Evolutionary conservation across 2,329 filamentous ascomycete genomes (phyloP), one percentile per base, ranked within the genome.

Genomic region (Neurospora sp.): DNA sequence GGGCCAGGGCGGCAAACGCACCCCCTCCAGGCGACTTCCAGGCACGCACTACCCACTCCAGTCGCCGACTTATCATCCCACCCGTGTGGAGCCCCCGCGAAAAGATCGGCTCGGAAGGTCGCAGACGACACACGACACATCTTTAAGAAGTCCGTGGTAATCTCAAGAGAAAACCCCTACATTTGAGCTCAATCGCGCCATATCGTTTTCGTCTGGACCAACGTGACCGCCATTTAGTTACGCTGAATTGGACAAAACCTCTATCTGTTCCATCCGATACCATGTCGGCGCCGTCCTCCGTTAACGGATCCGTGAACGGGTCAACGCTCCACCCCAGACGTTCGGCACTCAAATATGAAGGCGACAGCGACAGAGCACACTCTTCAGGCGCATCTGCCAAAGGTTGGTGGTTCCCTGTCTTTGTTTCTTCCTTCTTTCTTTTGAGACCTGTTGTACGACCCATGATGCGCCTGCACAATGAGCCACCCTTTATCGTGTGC

Each of bases 321-420:
- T 72, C 74, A 17, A 52, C 58, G n/a, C 58, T 43, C 38, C 74
- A 73, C 69, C 76, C 75, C 38, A 72, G 72, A 39, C 74, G 75
- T 70, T 77, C 77, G 28, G 76, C 76, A 15, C 70, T 78, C 67
- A 84, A 84, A 75, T 76, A 73, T 15, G 83, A 84, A 38, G 81
- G 82, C 68, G 82, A 84, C 66, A 74, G 67, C 67, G 80, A 81
- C 66, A 78, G 76, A 71, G 77, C 79, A 2, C 78, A 81, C 17
- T 78, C 82, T 11, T 75, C 79, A 43, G 80, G 78, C 71, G 78
- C 78, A 68, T 77, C 80, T 43, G 74, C 79, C 58, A 84, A 84
- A 82, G 83, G 83, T 84, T 76, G 71, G 81, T 82, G 15, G 13
- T 19, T 67, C 28, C 68, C 38, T 40, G 15, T 36, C 23, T 28